These are phyloP conservation scores for Pharnaceum exiguum DNA, from an alignment of 148 eudicot genomes.

Conservation along the genomic window DNA sequence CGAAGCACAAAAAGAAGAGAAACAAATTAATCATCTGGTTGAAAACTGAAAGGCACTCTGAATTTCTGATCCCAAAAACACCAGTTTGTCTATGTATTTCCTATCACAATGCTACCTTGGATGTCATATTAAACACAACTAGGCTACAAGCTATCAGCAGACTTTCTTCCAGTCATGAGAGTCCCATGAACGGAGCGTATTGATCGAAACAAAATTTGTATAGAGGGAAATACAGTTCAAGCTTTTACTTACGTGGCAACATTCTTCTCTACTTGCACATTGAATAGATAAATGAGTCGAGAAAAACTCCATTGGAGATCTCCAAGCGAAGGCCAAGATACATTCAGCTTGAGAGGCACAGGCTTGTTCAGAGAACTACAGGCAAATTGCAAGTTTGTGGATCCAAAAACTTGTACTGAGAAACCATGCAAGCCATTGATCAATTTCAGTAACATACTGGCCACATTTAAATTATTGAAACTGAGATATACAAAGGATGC, in stretches of 20 bases:
- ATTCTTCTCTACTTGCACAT: constrained; percentile 84
- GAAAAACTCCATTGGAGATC: constrained; percentile 69
- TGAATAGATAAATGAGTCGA: constrained; percentile 71
- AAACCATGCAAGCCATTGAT: constrained; percentile 25
- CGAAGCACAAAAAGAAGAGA: too few relatives aligned
- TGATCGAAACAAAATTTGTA: neutral
- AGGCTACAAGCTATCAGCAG: neutral
- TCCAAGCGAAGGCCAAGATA: constrained; percentile 60
- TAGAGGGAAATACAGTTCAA: constrained; percentile 5
- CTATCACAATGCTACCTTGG: neutral
- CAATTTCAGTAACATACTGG: constrained; percentile 25
- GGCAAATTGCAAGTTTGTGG: constrained; percentile 55
- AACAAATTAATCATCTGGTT: neutral
- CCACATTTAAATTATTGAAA: constrained; percentile 29
- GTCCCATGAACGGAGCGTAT: neutral
- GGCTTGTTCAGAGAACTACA: constrained; percentile 72
- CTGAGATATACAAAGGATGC: constrained; percentile 44
- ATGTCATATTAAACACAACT: neutral
- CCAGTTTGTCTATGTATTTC: neutral
- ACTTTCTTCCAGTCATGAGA: neutral
- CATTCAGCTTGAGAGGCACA: constrained; percentile 72
- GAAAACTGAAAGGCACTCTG: too few relatives aligned
- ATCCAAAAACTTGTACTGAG: constrained; percentile 32
- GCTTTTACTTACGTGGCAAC: constrained; percentile 74
- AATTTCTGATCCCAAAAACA: neutral